Base-by-base conservation (phyloP, 2,329 filamentous ascomycete species). In the Exserohilum turcica region DNA sequence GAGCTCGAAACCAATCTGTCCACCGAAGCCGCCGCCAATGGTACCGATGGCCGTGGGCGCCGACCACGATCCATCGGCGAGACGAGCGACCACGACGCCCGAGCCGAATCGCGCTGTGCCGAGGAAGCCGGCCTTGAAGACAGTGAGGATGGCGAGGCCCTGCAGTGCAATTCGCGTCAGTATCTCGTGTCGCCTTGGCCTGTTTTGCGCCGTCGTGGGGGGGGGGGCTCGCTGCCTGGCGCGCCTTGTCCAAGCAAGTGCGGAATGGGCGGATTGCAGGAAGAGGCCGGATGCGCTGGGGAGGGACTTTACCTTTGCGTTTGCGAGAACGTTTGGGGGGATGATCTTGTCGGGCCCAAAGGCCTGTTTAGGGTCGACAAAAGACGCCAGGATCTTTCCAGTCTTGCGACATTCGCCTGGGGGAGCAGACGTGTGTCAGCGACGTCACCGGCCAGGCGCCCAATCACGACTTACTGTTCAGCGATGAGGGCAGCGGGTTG, bases 321-420 rank as follows among this genome's bases (percentile, higher is more conserved):
- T 91, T 61, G 89, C 89, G 66, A 99, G 86, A 65, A 99, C 84
- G 46, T 88, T 84, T 6, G 93, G 92, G 43, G 94, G 94, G 66
- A 99, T 99, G 73, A 99, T 87, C 77, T 97, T 97, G 77, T 97
- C 94, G 50, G 94, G 93, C 5, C 93, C 92, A 75, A 97, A 96
- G 16, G 93, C 80, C 79, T 97, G 93, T 71, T 87, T 85, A 16
- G 94, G 94, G 73, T 97, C 94, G 73, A 97, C 85, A 74, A 99
- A 99, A 10, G 92, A 96, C 39, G 90, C 85, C 65, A 99, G 84
- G 70, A 97, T 97, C 82, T 96, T 96, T 72, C 90, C 90, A 73
- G 92, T 94, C 79, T 99, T 99, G 77, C 89, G 94, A 80, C 94
- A 97, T 80, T 99, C 94, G 80, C 91, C 93, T 97, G 76, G 64